A percentile compares a stretch with the other conserved stretches of the same genome.
These are phyloP conservation scores for Persicaria tinctoria DNA, from an alignment of 148 eudicot genomes.

Conservation along the genomic window DNA sequence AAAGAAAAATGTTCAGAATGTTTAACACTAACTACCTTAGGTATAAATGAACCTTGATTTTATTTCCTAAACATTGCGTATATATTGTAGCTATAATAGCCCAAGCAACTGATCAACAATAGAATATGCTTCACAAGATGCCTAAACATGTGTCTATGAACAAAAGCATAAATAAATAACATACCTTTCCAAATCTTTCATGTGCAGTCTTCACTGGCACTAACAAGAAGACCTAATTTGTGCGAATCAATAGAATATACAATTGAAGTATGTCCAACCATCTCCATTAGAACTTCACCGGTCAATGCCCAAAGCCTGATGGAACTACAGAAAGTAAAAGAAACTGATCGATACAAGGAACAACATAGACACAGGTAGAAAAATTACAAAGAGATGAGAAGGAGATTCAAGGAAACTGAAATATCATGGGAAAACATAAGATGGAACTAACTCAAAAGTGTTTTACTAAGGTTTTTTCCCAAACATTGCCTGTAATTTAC, in stretches of 20 bases:
- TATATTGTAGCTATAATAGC: not conserved
- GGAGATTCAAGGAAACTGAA: not conserved
- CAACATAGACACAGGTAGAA: not conserved
- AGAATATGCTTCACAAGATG: not conserved
- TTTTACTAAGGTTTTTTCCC: too few relatives aligned
- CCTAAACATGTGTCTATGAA: not conserved
- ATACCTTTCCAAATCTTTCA: constrained; percentile 97
- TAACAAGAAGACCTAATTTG: constrained; percentile 68
- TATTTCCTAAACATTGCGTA: not conserved
- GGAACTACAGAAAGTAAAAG: constrained; percentile 35
- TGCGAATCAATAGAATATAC: constrained; percentile 97
- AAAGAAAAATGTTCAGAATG: not conserved
- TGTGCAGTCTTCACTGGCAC: constrained; percentile 92
- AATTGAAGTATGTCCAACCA: constrained; percentile 95
- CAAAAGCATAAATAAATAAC: constrained; percentile 4
- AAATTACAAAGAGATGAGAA: not conserved
- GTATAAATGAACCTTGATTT: not conserved
- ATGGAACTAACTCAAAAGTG: not conserved
- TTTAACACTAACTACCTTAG: not conserved
- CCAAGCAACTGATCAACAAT: constrained; percentile 2
- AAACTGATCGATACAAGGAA: not conserved
- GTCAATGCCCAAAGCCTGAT: constrained; percentile 83
- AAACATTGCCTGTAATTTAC: not conserved
- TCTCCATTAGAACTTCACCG: constrained; percentile 83
- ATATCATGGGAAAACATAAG: not conserved